Evolutionary conservation across 2,329 filamentous ascomycete genomes (phyloP).

Genomic region (Pyrenochaeta sp.): DNA sequence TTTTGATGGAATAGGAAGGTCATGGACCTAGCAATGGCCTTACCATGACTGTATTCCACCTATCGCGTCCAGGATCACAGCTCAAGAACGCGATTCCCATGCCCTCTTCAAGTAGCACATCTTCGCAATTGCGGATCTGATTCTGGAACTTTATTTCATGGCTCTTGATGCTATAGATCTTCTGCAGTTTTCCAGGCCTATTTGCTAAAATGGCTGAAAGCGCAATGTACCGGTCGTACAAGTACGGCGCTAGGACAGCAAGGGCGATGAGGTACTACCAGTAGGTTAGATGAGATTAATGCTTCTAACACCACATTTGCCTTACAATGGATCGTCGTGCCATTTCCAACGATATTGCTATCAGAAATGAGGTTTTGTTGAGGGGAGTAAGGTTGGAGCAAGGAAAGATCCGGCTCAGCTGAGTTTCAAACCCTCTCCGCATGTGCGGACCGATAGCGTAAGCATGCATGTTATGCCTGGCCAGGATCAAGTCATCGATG

Average conservation of each 20-base stretch:
- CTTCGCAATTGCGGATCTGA: constrained; percentile 54
- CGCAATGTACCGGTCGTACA: constrained; percentile 37
- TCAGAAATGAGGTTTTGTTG: not conserved
- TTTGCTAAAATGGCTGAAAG: constrained; percentile 30
- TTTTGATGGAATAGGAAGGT: not conserved
- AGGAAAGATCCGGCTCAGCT: not conserved
- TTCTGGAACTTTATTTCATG: constrained; percentile 47
- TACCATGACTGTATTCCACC: constrained; percentile 59
- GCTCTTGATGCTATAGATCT: constrained; percentile 31
- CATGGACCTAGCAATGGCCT: constrained; percentile 2
- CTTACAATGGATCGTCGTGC: not conserved
- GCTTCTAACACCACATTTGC: not conserved
- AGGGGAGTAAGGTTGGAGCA: not conserved
- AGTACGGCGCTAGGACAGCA: constrained; percentile 27
- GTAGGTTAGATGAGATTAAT: not conserved
- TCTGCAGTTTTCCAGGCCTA: constrained; percentile 27
- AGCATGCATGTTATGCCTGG: not conserved
- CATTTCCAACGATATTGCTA: not conserved
- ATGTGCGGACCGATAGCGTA: not conserved
- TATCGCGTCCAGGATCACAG: constrained; percentile 54
- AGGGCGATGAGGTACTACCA: constrained; percentile 20
- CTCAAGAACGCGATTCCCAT: constrained; percentile 52
- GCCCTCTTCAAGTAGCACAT: constrained; percentile 50
- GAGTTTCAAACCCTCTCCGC: not conserved
- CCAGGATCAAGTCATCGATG: no score